A percentile compares a stretch with the other conserved stretches of the same genome.
phyloP scores from a whole-genome alignment of 176 grass and related monocot species.

The Echinochloa phyllopogon region DNA sequence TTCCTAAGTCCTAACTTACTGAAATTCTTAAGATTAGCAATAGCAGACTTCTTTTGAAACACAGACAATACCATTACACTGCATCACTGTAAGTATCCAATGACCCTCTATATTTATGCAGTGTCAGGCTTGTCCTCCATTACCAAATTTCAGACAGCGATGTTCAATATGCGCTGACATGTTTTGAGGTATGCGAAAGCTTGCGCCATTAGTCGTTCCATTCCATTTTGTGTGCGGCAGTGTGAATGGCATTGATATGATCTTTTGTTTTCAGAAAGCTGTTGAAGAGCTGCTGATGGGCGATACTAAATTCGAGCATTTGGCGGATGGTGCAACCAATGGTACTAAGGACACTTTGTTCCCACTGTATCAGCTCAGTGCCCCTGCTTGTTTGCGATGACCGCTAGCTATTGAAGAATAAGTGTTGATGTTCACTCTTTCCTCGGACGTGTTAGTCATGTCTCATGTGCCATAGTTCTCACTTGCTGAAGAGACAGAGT shows the following conservation, averaged over 20 bases:
- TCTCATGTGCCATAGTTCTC: not conserved
- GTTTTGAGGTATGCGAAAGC: constrained; percentile 62
- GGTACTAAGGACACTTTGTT: constrained; percentile 40
- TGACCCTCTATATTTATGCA: constrained; percentile 33
- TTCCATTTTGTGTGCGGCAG: not conserved
- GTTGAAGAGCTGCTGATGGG: constrained; percentile 61
- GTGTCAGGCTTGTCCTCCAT: constrained; percentile 80
- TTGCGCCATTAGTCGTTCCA: not conserved
- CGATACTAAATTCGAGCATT: constrained; percentile 31
- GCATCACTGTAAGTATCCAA: not conserved
- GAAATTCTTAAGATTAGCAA: not conserved
- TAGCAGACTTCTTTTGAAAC: not conserved
- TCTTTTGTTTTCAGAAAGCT: constrained; percentile 65
- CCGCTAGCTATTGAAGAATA: constrained; percentile 28
- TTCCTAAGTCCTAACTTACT: not conserved
- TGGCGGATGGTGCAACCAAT: constrained; percentile 46
- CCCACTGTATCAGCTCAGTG: not conserved
- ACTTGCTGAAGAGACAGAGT: not conserved
- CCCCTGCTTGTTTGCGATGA: constrained; percentile 16
- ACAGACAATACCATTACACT: not conserved
- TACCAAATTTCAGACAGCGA: constrained; percentile 92
- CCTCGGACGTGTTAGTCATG: not conserved
- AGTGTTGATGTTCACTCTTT: not conserved
- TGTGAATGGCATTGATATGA: not conserved
- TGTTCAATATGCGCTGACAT: constrained; percentile 70